Evolutionary conservation across 495 filamentous ascomycete species (phyloP).

Genomic region (Neurospora sp.): DNA sequence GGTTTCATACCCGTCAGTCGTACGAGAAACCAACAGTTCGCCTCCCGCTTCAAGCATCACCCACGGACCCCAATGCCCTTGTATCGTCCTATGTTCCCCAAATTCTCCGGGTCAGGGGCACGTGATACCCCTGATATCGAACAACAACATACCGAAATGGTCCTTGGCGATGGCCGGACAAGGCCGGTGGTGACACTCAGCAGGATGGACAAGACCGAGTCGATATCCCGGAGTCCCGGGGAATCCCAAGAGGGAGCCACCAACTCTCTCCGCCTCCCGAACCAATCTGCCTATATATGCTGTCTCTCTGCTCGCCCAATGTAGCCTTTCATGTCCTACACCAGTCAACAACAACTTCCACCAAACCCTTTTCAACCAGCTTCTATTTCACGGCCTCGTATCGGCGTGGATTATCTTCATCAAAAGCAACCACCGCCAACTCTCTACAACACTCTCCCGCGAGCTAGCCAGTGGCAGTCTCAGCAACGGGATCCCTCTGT

Average conservation of each 20-base stretch:
- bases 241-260: neutral
- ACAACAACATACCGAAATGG: conserved; percentile 1
- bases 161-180: neutral
- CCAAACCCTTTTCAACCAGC: neutral
- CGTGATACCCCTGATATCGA: conserved; percentile 20
- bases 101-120: conserved; percentile 1
- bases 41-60: neutral
- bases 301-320: neutral
- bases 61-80: neutral
- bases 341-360: neutral
- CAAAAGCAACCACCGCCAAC: neutral
- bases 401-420: too few species aligned
- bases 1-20: conserved; percentile 7
- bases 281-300: neutral
- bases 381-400: too few species aligned
- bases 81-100: neutral
- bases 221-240: neutral
- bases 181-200: neutral
- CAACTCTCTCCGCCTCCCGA: neutral
- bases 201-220: neutral
- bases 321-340: neutral
- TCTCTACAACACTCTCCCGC: neutral
- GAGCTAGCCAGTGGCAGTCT: neutral
- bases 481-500: neutral
- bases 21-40: conserved; percentile 10